Base-by-base conservation (phyloP, 2,329 filamentous ascomycete genomes). In the Colletotrichum theobromicola region DNA sequence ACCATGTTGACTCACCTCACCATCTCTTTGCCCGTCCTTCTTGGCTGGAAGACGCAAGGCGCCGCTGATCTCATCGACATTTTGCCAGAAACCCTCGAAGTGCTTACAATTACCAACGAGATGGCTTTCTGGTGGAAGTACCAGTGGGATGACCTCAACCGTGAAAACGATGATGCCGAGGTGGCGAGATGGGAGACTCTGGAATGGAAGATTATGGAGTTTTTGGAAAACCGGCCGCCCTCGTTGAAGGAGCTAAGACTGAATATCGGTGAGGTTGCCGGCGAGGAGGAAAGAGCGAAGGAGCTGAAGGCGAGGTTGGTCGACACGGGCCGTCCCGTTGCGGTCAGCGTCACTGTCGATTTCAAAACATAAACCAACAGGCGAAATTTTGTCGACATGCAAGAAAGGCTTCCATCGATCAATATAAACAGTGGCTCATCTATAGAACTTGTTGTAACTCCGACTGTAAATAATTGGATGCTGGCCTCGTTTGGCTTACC, bases 41-140 rank as follows among this genome's bases (percentile, higher is more conserved):
- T 70, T 24, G 58, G 67, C 10, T 70, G 67, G 67, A 5, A 55
- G 21, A 30, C 58, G 6, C 30, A 55, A 16, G 46, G n/a, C 6
- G 28, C 67, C 6, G 3, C 58, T 7, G 53, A 28, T 7, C 18
- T 70, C 16, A 37, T 18, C 21, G 18, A 70, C 2, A 9, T 70
- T 16, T 13, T 70, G 10, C 67, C 67, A 7, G 60, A 35, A 7
- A 35, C 12, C 12, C 21, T 70, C 12, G 58, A 70, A 8, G 13
- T 10, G 16, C 16, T 70, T 2, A 64, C 58, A 4, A 13, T 70
- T 6, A 70, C 67, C 5, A 64, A 57, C 13, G 58, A 70, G 63
- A 70, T 70, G 67, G 10, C 35, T 32, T 70, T 26, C 3, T 70
- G 67, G 67, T 58, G 67, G 67, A 46, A 28, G 7, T 70, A 65